Percentiles rank a stretch among this genome's conserved stretches.
Evolutionary conservation across 148 eudicot species (phyloP).

Genomic region (Tetragonia tetragonoides): DNA sequence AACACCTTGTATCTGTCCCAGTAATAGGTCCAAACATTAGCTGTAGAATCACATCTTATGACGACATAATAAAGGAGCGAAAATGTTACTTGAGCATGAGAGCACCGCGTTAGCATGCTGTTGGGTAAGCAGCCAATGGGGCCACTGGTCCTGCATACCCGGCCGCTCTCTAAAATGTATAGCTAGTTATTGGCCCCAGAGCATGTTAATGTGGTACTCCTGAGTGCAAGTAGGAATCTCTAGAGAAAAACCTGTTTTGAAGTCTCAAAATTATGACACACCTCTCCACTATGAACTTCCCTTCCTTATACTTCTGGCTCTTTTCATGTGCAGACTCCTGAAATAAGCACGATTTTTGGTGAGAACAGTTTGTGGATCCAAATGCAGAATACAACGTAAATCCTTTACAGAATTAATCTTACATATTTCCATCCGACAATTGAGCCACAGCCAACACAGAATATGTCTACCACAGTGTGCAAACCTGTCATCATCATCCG

Average conservation of each 20-base stretch:
- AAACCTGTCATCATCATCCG: slow-evolving; percentile 81
- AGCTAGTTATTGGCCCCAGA: too few relatives aligned
- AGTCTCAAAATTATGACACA: slow-evolving; percentile 1
- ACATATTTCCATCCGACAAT: slow-evolving; percentile 94
- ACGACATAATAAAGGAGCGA: background rate
- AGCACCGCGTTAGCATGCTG: background rate
- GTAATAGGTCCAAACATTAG: background rate
- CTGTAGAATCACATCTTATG: background rate
- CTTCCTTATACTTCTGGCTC: slow-evolving; percentile 69
- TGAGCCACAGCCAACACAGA: slow-evolving; percentile 82
- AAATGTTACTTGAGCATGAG: background rate
- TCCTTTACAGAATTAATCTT: slow-evolving; percentile 23
- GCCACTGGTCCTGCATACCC: too few relatives aligned
- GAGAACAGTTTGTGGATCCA: background rate
- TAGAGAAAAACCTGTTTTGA: background rate
- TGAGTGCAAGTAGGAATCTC: background rate
- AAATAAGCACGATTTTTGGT: slow-evolving; percentile 8
- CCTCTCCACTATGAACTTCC: slow-evolving; percentile 32
- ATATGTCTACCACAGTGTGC: slow-evolving; percentile 80
- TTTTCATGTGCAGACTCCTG: slow-evolving; percentile 72
- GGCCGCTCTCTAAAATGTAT: too few relatives aligned
- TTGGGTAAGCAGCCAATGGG: background rate
- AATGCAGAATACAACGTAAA: slow-evolving; percentile 12
- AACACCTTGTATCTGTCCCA: slow-evolving; percentile 48
- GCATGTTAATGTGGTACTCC: background rate